Conservation (phyloP, 2,329 filamentous ascomycete species). For the Didymella exigua region DNA sequence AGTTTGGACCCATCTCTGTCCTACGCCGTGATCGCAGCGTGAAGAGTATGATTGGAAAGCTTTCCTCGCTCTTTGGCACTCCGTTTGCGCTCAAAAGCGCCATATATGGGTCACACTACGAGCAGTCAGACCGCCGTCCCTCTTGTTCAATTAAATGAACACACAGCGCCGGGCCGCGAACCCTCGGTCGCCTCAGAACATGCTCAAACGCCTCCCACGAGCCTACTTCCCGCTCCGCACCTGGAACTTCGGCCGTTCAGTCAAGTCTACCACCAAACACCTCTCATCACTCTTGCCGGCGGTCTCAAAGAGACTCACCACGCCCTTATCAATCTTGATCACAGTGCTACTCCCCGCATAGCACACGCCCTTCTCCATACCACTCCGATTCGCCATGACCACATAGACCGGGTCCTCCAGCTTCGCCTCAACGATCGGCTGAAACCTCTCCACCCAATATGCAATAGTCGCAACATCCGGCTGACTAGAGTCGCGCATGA, state of each 20-base stretch:
- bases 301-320: slow-evolving; percentile 71
- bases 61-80: neutral
- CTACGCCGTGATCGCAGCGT: neutral
- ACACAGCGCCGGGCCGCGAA: no score
- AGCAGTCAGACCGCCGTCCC: neutral
- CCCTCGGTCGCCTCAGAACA: neutral
- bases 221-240: slow-evolving; percentile 36
- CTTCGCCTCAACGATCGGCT: slow-evolving; percentile 58
- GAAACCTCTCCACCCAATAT: slow-evolving; percentile 76
- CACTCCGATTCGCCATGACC: slow-evolving; percentile 73
- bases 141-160: neutral
- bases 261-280: slow-evolving; percentile 71
- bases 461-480: slow-evolving; percentile 75
- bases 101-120: neutral
- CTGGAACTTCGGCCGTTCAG: slow-evolving; percentile 45
- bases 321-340: slow-evolving; percentile 67
- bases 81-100: neutral
- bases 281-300: slow-evolving; percentile 73
- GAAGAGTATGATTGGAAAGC: neutral
- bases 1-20: neutral
- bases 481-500: slow-evolving; percentile 54
- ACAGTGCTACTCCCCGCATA: slow-evolving; percentile 79
- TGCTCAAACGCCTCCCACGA: no score
- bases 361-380: slow-evolving; percentile 67
- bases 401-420: slow-evolving; percentile 64